Base-by-base conservation (phyloP, 192 early-diverging fungal species). In the Entomortierella beljakovae region DNA sequence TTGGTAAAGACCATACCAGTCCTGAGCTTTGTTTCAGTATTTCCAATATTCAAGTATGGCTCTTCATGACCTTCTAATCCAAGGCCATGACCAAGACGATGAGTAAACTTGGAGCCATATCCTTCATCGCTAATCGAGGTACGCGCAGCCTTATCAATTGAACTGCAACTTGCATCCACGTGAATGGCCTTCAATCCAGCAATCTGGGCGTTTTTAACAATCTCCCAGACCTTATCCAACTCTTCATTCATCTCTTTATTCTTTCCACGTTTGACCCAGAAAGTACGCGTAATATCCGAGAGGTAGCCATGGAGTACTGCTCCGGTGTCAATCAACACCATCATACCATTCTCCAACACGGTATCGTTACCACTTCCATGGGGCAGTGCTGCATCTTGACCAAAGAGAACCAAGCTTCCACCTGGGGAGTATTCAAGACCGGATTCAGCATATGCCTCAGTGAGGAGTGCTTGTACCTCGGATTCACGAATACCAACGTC, bases 1-100 rank as follows among this genome's bases (percentile, higher is more conserved):
- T 83, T 82, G 52, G 77, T 84, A 40, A 88, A 84, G 38, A 80
- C 81, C 81, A 86, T 85, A 15, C 87, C 85, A 11, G 81, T 55
- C 11, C 70, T 43, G 20, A 88, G 69, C 3, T 58, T 48, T 6
- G 80, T 79, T 9, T 70, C 70, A 1, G 71, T 66, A 53, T 88
- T 86, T 2, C 85, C 81, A 69, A 65, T 74, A 29, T 84, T 84
- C 61, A 86, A 61, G 50, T 82, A 88, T n/a, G 87, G 87, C 32
- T 86, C 83, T 58, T 88, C 87, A 52, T 88, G 87, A 20, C 81
- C 84, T 31, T 88, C 85, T 50, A 84, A 23, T 0, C 87, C 87
- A 16, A 88, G 66, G 0, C 87, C 87, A 73, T 88, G 87, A 1
- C 87, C 87, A 38, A 86, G 50, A 18, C 85, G 80, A 62, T 88